A percentile compares a stretch with the other conserved stretches of the same genome.
Conservation (phyloP, 1,284 basidiomycete genomes). For the Pseudozyma tsukubaensis region DNA sequence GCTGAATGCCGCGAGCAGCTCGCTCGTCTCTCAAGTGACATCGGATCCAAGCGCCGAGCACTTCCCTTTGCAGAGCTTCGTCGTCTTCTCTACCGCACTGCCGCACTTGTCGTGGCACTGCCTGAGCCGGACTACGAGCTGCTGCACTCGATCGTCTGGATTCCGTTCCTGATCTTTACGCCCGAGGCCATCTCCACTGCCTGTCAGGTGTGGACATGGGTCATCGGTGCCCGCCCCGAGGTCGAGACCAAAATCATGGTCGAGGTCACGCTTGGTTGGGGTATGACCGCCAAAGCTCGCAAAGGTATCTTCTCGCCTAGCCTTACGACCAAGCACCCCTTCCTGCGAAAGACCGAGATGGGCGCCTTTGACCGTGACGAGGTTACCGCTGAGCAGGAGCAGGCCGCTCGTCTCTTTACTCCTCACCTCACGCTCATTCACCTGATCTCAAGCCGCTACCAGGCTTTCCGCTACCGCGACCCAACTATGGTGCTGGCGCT, state of each 20-base stretch:
- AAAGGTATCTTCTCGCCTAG: conserved; percentile 70
- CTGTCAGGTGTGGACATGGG: conserved; percentile 96
- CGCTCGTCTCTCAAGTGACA: conserved; percentile 75
- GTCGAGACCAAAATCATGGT: conserved; percentile 81
- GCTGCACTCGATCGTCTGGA: conserved; percentile 84
- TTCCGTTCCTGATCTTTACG: conserved; percentile 90
- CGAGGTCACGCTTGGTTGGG: conserved; percentile 89
- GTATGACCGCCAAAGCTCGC: conserved; percentile 82
- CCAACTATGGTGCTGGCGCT: conserved; percentile 86
- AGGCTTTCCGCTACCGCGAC: conserved; percentile 89
- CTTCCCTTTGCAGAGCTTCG: conserved; percentile 76
- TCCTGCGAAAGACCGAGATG: conserved; percentile 86
- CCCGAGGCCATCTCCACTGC: conserved; percentile 86
- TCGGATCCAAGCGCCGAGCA: conserved; percentile 16
- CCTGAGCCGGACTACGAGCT: conserved; percentile 80
- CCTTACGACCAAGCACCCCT: conserved; percentile 79
- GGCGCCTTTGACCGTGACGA: conserved; percentile 87
- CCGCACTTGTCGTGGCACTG: conserved; percentile 70
- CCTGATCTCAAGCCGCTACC: conserved; percentile 90
- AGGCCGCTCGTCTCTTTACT: conserved; percentile 76
- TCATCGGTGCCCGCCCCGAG: conserved; percentile 86
- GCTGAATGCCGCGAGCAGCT: conserved; percentile 79
- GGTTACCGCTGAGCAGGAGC: conserved; percentile 79
- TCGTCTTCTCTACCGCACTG: conserved; percentile 86
- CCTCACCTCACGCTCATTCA: conserved; percentile 88